Conservation (phyloP, 768 basidiomycete species). For the Cantharellus cinnabarinus region DNA sequence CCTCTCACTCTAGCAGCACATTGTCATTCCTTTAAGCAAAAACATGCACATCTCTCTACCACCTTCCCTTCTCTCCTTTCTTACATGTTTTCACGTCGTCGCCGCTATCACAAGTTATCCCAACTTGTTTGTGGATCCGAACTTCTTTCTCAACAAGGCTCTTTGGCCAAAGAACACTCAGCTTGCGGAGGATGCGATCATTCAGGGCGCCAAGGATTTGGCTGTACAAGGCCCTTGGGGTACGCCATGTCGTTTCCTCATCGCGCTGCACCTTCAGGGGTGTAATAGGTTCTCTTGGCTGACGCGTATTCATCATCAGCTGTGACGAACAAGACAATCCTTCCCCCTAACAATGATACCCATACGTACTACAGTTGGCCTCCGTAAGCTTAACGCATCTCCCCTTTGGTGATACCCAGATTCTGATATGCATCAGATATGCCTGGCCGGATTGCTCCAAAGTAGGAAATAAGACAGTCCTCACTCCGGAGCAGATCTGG, state of each 20-base stretch:
- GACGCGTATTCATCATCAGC: not conserved
- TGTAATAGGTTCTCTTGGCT: not conserved
- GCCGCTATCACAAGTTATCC: conserved; percentile 5
- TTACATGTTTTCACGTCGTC: not conserved
- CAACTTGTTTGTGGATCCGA: conserved; percentile 4
- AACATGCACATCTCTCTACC: too few relatives aligned
- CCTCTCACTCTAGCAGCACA: too few relatives aligned
- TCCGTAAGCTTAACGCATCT: not conserved
- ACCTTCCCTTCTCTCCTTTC: too few relatives aligned
- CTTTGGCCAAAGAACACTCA: conserved; percentile 3
- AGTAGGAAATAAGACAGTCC: conserved; percentile 35
- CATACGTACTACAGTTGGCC: conserved; percentile 11
- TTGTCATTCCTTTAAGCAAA: too few relatives aligned
- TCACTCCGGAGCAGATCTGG: conserved; percentile 37
- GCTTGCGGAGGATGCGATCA: conserved; percentile 5
- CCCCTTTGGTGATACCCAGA: too few relatives aligned
- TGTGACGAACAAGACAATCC: conserved; percentile 8
- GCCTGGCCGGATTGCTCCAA: conserved; percentile 40
- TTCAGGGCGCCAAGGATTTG: conserved; percentile 2
- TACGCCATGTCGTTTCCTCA: not conserved
- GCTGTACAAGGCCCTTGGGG: conserved; percentile 8
- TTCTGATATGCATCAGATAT: conserved; percentile 1
- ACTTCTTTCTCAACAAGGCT: conserved; percentile 3
- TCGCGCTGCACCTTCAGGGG: not conserved
- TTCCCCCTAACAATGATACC: conserved; percentile 5